Conservation (phyloP, 306 rosid species). For the Ammopiptanthus mongolicus region DNA sequence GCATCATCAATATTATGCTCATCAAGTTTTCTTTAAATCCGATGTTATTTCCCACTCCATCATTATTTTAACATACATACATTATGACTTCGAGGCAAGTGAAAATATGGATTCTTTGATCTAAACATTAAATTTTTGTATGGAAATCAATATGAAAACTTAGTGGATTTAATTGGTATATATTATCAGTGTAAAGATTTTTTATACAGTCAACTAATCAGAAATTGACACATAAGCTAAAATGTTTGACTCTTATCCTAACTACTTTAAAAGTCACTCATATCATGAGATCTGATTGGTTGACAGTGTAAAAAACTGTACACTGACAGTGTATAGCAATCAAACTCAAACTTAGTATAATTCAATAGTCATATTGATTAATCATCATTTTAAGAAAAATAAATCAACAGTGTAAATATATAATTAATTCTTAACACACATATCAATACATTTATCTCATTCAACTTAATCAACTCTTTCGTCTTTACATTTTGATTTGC, state of each 20-base stretch:
- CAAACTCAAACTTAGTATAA: not conserved
- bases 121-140: not conserved
- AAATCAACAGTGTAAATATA: not conserved
- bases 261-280: too few relatives aligned
- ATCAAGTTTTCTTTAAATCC: not conserved
- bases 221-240: too few relatives aligned
- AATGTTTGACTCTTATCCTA: too few relatives aligned
- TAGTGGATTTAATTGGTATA: too few relatives aligned
- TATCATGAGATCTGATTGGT: too few relatives aligned
- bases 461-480: not conserved
- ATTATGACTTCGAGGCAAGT: not conserved
- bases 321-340: too few relatives aligned
- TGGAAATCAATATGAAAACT: not conserved
- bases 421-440: not conserved
- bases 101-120: not conserved
- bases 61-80: not conserved
- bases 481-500: constrained; percentile 7
- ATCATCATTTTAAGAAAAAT: not conserved
- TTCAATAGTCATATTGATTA: not conserved
- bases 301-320: too few relatives aligned
- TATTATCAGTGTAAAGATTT: too few relatives aligned
- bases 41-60: not conserved
- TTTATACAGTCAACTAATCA: too few relatives aligned
- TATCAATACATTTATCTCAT: not conserved
- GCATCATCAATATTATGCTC: not conserved